Conservation (phyloP, 345 rosid species). For the Lepidium africanum region DNA sequence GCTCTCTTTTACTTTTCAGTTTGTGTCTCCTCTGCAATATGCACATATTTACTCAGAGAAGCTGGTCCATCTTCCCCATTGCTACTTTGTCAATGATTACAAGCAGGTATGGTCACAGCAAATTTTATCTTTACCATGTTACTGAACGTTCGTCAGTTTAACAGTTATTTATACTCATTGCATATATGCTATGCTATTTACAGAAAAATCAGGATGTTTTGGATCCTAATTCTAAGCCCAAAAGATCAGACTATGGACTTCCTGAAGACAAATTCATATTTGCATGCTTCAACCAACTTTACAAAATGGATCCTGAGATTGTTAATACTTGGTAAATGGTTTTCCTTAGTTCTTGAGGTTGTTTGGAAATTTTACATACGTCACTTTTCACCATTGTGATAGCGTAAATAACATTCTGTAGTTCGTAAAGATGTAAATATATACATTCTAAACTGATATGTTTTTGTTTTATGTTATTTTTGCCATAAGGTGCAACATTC, state of each 20-base stretch:
- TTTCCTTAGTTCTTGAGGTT: not conserved
- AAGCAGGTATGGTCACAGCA: slow-evolving; percentile 55
- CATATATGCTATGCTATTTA: slow-evolving; percentile 6
- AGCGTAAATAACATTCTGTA: not conserved
- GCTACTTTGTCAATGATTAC: slow-evolving; percentile 98
- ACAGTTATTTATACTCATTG: not conserved
- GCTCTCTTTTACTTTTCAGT: slow-evolving; percentile 38
- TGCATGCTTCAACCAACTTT: slow-evolving; percentile 97
- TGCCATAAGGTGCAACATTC: slow-evolving; percentile 81
- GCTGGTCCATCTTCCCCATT: slow-evolving; percentile 93
- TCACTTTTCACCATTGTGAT: not conserved
- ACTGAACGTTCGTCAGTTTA: not conserved
- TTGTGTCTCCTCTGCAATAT: slow-evolving; percentile 73
- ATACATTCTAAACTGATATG: not conserved
- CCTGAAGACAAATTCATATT: slow-evolving; percentile 96
- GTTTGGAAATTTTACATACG: not conserved
- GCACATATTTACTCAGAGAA: slow-evolving; percentile 91
- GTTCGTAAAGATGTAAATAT: not conserved
- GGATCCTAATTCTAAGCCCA: slow-evolving; percentile 69
- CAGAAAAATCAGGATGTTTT: slow-evolving; percentile 91
- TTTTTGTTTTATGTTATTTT: not conserved
- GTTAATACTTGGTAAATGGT: slow-evolving; percentile 68
- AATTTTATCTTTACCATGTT: not conserved
- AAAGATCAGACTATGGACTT: slow-evolving; percentile 83
- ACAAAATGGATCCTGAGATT: slow-evolving; percentile 99